These are phyloP conservation scores for Salix suchowensis DNA, from an alignment of 345 rosid species.

Conservation along the genomic window DNA sequence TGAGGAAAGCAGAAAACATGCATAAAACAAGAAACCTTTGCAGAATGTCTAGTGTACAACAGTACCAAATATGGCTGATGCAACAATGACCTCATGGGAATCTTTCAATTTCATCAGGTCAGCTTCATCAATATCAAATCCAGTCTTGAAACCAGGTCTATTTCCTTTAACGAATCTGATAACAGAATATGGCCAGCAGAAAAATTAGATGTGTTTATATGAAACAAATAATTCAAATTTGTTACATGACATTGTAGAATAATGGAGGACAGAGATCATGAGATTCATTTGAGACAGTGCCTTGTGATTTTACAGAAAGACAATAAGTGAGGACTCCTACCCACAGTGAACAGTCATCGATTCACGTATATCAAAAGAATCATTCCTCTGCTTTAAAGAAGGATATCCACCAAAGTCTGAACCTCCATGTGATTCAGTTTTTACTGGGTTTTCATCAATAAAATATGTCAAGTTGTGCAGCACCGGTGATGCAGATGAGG, in stretches of 20 bases:
- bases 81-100: slow-evolving; percentile 67
- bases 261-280: neutral
- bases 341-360: slow-evolving; percentile 90
- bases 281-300: neutral
- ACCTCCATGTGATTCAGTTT: slow-evolving; percentile 61
- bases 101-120: slow-evolving; percentile 57
- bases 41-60: slow-evolving; percentile 2
- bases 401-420: slow-evolving; percentile 91
- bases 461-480: slow-evolving; percentile 57
- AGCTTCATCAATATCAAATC: slow-evolving; percentile 80
- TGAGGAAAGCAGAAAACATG: slow-evolving; percentile 9
- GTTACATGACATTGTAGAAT: neutral
- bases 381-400: slow-evolving; percentile 56
- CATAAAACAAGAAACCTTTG: slow-evolving; percentile 5
- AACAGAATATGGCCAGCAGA: slow-evolving; percentile 11
- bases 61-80: slow-evolving; percentile 89
- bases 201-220: slow-evolving; percentile 2
- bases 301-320: neutral
- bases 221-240: neutral
- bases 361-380: slow-evolving; percentile 63
- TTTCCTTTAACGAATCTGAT: slow-evolving; percentile 66
- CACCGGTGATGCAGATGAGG: slow-evolving; percentile 51
- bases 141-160: slow-evolving; percentile 63
- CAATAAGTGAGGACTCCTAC: slow-evolving; percentile 34
- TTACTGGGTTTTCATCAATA: slow-evolving; percentile 50